Base-by-base conservation (phyloP, 1,284 basidiomycete species). In the Athelia psychrophila region DNA sequence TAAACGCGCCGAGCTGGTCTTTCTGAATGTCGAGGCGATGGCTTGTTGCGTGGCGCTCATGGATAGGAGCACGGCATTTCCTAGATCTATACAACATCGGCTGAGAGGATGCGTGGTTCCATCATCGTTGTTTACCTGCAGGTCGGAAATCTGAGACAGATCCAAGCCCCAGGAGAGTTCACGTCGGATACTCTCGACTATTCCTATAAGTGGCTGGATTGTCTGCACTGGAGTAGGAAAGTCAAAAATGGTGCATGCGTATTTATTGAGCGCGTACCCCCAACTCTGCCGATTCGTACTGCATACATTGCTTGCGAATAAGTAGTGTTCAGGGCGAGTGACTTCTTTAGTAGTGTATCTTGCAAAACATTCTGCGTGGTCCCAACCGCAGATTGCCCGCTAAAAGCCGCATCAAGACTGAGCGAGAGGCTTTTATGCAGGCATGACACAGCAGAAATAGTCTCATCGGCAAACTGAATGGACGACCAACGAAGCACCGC, bases 261-360 rank as follows among this genome's bases (percentile, higher is more conserved):
- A 27, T 9, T 38, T 30, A 22, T 40, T 46, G 22, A 42, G 33
- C 18, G 51, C 73, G 54, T 58, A 78, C 77, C 68, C 48, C 70
- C 70, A 25, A 79, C 62, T 27, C 76, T 69, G 16, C 77, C 77
- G 9, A 79, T 54, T 2, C 77, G 69, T 27, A 79, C 58, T 50
- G 79, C 77, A 50, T 79, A 79, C 0, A 71, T 69, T 18, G 76
- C 75, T 55, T 77, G 75, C 2, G 71, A 72, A 56, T 79, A 78
- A 20, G 67, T 63, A 32, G 70, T 62, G 51, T 77, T 73, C 30
- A 80, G 61, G 32, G 66, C 66, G 33, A 75, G 65, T 10, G 77
- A 75, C 22, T 63, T 64, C 32, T 64, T 59, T 2, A 78, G 58
- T 2, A 79, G 58, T 16, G 69, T 62, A 16, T 52, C 52, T 16